These are phyloP conservation scores for Dimocarpus longan DNA, from an alignment of 345 rosid genomes.

Conservation along the genomic window DNA sequence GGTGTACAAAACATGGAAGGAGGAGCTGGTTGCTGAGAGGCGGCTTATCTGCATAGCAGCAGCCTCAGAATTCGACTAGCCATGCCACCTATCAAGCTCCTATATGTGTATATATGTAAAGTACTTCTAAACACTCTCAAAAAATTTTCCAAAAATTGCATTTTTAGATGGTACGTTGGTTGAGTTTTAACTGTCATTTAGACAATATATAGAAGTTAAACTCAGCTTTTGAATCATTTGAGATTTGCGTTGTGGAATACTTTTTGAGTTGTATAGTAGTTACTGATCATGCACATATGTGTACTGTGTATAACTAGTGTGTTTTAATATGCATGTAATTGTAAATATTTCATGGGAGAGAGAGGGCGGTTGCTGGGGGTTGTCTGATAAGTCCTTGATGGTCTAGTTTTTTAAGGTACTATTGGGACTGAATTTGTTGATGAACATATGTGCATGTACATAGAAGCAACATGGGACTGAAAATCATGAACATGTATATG, in stretches of 20 bases:
- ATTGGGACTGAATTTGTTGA: background rate
- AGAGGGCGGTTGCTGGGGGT: background rate
- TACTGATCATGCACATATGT: background rate
- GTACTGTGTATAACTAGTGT: background rate
- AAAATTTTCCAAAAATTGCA: background rate
- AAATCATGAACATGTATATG: background rate
- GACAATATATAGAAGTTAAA: too few relatives aligned
- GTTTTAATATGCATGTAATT: background rate
- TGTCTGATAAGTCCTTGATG: background rate
- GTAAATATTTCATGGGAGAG: background rate
- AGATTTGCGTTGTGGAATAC: too few relatives aligned
- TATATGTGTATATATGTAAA: background rate
- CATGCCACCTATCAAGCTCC: background rate
- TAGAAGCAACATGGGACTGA: background rate
- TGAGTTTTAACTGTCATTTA: background rate
- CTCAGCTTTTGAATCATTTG: background rate
- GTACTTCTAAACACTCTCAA: background rate
- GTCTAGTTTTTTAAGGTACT: background rate
- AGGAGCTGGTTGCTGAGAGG: conserved; percentile 28
- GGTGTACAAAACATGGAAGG: conserved; percentile 29
- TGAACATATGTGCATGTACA: background rate
- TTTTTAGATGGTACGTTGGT: too few relatives aligned
- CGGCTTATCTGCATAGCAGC: conserved; percentile 15
- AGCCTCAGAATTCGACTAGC: background rate
- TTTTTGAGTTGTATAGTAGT: background rate